Conservation (phyloP, 257 asterid genomes). For the Agastache rugosa region DNA sequence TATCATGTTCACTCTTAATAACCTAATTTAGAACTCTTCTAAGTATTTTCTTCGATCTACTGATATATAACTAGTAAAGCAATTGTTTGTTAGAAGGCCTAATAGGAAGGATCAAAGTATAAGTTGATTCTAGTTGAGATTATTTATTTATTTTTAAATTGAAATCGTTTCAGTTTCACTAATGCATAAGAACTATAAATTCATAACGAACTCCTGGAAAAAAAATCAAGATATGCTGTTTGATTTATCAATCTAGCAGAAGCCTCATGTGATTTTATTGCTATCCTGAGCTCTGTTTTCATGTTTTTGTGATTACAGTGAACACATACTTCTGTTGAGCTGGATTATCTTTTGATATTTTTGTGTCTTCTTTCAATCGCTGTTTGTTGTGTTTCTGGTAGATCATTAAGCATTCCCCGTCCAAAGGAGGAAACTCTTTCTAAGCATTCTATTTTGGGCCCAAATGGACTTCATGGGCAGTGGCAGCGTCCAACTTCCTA, state of each 20-base stretch:
- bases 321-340: constrained; percentile 5
- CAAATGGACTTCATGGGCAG: constrained; percentile 84
- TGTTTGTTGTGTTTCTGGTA: constrained; percentile 35
- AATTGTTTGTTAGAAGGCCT: constrained; percentile 8
- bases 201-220: background rate
- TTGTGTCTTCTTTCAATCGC: constrained; percentile 23
- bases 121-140: background rate
- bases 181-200: constrained; percentile 1
- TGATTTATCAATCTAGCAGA: constrained; percentile 1
- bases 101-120: constrained; percentile 4
- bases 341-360: constrained; percentile 29
- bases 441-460: constrained; percentile 93
- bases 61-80: background rate
- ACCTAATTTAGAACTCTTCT: constrained; percentile 11
- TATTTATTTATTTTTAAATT: background rate
- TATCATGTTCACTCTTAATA: background rate
- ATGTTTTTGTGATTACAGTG: constrained; percentile 21
- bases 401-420: constrained; percentile 67
- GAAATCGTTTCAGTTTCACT: background rate
- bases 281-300: constrained; percentile 16
- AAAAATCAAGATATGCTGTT: background rate
- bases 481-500: constrained; percentile 82
- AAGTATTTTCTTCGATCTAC: constrained; percentile 7
- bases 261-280: background rate
- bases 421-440: constrained; percentile 90